Evolutionary conservation across 108 stramenopile genomes (phyloP), one percentile per base, ranked within the genome.

Genomic region (Skeletonema marinoi): DNA sequence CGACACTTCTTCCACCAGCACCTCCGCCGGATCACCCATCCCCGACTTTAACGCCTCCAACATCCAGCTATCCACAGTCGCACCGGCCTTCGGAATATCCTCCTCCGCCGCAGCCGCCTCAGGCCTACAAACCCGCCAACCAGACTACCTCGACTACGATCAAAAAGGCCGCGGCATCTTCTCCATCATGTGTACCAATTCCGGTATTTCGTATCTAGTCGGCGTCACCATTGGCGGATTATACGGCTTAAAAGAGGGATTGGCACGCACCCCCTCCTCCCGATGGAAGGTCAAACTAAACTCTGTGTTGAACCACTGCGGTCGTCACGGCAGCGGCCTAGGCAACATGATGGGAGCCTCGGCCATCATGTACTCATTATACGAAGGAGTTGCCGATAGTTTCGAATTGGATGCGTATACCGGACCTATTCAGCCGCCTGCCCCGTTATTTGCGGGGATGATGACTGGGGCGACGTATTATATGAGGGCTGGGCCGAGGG

Each of bases 111-210:
- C 64, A 7, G 31, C 70, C n/a, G 29, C 31, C 63, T 35, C 65
- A 33, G 62, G 4, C 68, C 31, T 3, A 17, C 68, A 51, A 11
- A 9, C 10, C 39, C 68, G 73, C 67, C 83, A 87, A 59, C 94
- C 94, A 19, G 94, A 95, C 66, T 95, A 95, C 74, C 73, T 95
- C 64, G 94, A 95, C 54, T 95, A 92, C 60, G 91, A 95, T 65
- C 87, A 84, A 67, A 90, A 92, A 70, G 94, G 91, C 61, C 84
- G 94, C 9, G 94, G 94, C 8, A 32, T 91, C 5, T 73, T 91
- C 32, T 87, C 87, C 9, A 95, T 91, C 71, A 92, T 92, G 90
- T 95, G 92, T 78, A 92, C 94, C 69, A 95, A 95, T 81, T 68
- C 89, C 31, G 94, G 94, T 2, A 72, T 90, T 29, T 83, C 88